Percentiles rank a stretch among this genome's conserved stretches.
Conservation (phyloP, 805 yeast genomes). For the Metschnikowia santaceciliae region DNA sequence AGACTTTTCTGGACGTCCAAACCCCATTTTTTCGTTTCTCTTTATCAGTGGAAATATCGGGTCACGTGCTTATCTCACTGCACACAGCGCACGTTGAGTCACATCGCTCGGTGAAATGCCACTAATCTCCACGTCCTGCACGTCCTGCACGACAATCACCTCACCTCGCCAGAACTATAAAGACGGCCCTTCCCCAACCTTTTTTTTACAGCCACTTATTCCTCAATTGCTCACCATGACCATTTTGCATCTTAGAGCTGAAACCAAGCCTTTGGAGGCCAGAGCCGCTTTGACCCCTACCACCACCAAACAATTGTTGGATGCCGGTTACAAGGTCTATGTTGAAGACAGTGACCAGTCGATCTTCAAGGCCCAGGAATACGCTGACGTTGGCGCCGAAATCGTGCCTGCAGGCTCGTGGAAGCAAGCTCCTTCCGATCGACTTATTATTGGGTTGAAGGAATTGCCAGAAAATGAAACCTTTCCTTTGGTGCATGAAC, state of each 20-base stretch:
- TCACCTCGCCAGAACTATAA: constrained; percentile 1
- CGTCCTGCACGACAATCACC: background rate
- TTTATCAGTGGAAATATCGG: background rate
- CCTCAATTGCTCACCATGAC: constrained; percentile 28
- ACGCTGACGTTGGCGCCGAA: constrained; percentile 72
- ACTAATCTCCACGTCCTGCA: background rate
- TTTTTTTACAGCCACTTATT: background rate
- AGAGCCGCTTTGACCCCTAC: constrained; percentile 96
- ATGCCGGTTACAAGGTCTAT: constrained; percentile 82
- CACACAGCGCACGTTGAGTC: constrained; percentile 2
- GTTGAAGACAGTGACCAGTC: constrained; percentile 89
- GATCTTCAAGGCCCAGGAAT: constrained; percentile 72
- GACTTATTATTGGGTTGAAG: constrained; percentile 89
- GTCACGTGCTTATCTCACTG: constrained; percentile 5
- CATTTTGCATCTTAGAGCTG: constrained; percentile 88
- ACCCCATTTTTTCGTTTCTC: background rate
- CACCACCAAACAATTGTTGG: constrained; percentile 76
- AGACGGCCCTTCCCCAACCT: background rate
- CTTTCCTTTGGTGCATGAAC: constrained; percentile 93
- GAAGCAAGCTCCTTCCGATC: constrained; percentile 84
- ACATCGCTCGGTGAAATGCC: background rate
- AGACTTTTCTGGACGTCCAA: background rate
- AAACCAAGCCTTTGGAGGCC: constrained; percentile 94
- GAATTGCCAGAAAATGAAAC: constrained; percentile 87
- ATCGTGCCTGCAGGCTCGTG: constrained; percentile 94